These are phyloP conservation scores for Copromyces sp. DNA, from an alignment of 495 filamentous ascomycete species.

Conservation along the genomic window DNA sequence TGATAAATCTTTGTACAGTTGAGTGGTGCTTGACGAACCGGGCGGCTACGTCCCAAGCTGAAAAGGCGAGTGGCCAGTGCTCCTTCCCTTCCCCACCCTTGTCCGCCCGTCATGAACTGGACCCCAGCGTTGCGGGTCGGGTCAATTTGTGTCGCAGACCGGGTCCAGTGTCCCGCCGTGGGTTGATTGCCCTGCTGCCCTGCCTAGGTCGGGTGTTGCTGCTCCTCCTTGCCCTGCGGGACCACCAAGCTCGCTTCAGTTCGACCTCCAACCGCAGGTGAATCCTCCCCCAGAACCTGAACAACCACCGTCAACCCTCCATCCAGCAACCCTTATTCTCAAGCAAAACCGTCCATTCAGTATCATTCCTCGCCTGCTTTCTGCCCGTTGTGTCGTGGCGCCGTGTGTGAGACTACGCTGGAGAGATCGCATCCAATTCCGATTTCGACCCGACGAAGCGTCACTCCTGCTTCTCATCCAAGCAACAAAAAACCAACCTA, in stretches of 20 bases:
- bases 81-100: not conserved
- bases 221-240: not conserved
- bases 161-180: not conserved
- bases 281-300: not conserved
- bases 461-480: not conserved
- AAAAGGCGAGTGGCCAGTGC: not conserved
- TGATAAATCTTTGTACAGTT: not conserved
- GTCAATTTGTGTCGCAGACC: not conserved
- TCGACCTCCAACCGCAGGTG: not conserved
- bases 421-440: conserved; percentile 4
- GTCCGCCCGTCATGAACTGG: not conserved
- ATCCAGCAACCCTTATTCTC: conserved; percentile 10
- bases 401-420: not conserved
- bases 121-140: not conserved
- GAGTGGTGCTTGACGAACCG: not conserved
- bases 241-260: not conserved
- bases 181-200: not conserved
- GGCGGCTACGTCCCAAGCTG: not conserved
- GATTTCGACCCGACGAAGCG: not conserved
- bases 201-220: not conserved
- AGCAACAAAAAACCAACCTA: conserved; percentile 2
- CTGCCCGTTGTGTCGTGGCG: not conserved
- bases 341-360: not conserved
- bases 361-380: conserved; percentile 3
- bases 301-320: not conserved